Base-by-base conservation (phyloP, 257 asterid species). In the Solanum verrucosum region DNA sequence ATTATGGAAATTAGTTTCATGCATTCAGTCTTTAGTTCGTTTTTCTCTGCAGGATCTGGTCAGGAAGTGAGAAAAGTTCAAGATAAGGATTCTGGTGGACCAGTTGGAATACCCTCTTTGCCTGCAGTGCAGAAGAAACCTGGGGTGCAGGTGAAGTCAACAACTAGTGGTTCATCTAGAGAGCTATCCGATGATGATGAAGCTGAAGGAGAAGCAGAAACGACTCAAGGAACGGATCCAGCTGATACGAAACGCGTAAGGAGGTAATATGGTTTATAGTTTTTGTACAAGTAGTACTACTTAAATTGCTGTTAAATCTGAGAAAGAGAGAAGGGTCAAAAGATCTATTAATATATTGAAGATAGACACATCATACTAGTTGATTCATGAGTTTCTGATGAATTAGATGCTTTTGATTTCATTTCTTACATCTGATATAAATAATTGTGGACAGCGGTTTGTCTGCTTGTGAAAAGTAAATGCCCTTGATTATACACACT, bases 141-240 rank as follows among this genome's bases (percentile, higher is more conserved):
- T 83, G 93, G 75, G 67, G 91, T 90, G 63, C 98, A 91, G 89
- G 95, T 95, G 90, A 93, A 93, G 92, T 94, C 98, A 88, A 92
- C 96, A 63, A 95, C 97, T 52, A 97, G 99, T 88, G 98, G 98
- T 40, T 96, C 99, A 84, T 94, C 98, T 21, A 95, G 95, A 73
- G 99, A 96, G 27, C 98, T 90, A 88, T 94, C 99, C 0, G 95
- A 97, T 91, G 98, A 97, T 77, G 99, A 96, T 88, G 99, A 97
- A 79, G 92, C 89, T 49, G 99, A 97, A 83, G 98, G 96, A 87
- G 99, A 96, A 91, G 90, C 90, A 86, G 98, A 95, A 87, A 88
- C 91, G 85, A 91, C 92, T 90, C 93, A 92, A 59, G 94, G 92
- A 84, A 89, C 38, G 93, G 94, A 92, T 77, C 95, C 98, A 72